These are phyloP conservation scores for Hymenoscyphus linearis DNA, from an alignment of 2,329 filamentous ascomycete species.

Conservation along the genomic window DNA sequence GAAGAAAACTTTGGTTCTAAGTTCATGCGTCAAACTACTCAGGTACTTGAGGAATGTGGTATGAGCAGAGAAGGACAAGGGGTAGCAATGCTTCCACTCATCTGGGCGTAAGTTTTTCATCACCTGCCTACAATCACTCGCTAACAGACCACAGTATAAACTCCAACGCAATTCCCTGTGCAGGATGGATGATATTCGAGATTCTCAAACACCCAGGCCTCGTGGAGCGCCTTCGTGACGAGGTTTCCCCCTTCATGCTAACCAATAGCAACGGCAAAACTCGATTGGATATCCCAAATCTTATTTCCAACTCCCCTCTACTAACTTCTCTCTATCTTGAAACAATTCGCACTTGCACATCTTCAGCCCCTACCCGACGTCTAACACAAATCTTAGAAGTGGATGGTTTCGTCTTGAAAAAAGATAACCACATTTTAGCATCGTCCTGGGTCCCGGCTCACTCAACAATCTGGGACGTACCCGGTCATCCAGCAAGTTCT, in stretches of 20 bases:
- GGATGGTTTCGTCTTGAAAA: slow-evolving; percentile 17
- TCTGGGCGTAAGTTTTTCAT: slow-evolving; percentile 11
- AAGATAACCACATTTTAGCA: slow-evolving; percentile 12
- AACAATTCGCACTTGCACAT: slow-evolving; percentile 10
- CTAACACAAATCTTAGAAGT: slow-evolving; percentile 10
- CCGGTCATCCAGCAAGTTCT: slow-evolving; percentile 10
- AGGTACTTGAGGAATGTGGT: slow-evolving; percentile 6
- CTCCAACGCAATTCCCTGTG: slow-evolving; percentile 17
- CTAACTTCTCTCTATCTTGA: slow-evolving; percentile 15
- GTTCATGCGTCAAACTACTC: slow-evolving; percentile 7
- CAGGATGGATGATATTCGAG: slow-evolving; percentile 17
- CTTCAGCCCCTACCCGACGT: slow-evolving; percentile 11
- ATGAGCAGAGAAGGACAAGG: slow-evolving; percentile 13
- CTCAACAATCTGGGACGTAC: slow-evolving; percentile 14
- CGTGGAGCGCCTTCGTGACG: slow-evolving; percentile 11
- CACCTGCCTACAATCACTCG: neutral
- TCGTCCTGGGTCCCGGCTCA: slow-evolving; percentile 13
- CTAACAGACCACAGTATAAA: slow-evolving; percentile 13
- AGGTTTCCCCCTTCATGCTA: slow-evolving; percentile 6
- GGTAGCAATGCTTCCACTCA: slow-evolving; percentile 7
- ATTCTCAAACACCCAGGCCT: slow-evolving; percentile 12
- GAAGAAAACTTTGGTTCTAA: slow-evolving; percentile 15
- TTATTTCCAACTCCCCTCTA: slow-evolving; percentile 10
- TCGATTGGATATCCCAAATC: slow-evolving; percentile 10
- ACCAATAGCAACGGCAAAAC: slow-evolving; percentile 3